Conservation (phyloP, 805 yeast genomes). For the Ogataea saltuana region DNA sequence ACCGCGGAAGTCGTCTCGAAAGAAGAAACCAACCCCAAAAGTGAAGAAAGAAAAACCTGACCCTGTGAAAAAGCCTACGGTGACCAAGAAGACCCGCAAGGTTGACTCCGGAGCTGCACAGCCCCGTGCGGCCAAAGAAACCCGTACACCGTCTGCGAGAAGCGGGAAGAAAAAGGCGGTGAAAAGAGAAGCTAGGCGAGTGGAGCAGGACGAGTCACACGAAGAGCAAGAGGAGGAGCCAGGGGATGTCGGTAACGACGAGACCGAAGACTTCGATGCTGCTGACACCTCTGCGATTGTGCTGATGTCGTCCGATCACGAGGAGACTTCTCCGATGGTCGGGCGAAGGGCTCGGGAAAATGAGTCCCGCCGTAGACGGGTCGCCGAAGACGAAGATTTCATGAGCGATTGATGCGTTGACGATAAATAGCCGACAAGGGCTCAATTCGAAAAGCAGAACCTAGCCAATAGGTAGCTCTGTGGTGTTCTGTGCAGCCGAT, state of each 20-base stretch:
- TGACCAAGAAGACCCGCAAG: too few relatives aligned
- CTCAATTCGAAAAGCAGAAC: neutral
- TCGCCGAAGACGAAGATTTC: conserved; percentile 10
- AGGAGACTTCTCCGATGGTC: conserved; percentile 2
- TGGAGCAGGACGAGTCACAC: neutral
- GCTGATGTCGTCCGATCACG: conserved; percentile 17
- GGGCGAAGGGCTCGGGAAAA: neutral
- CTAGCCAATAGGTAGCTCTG: neutral
- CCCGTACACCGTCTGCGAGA: too few relatives aligned
- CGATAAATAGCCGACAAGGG: neutral
- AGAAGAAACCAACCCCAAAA: conserved; percentile 1
- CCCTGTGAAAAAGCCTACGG: neutral
- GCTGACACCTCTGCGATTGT: conserved; percentile 23
- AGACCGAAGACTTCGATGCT: conserved; percentile 5
- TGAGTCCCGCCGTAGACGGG: neutral
- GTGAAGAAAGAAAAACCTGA: conserved; percentile 1
- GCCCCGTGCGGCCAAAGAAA: too few relatives aligned
- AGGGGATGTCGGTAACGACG: conserved; percentile 7
- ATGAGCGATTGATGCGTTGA: conserved; percentile 14
- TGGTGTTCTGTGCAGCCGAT: neutral
- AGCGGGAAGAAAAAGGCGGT: too few relatives aligned
- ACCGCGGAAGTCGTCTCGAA: neutral
- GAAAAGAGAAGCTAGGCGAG: neutral
- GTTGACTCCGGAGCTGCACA: too few relatives aligned
- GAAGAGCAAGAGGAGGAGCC: conserved; percentile 3